A percentile compares a stretch with the other conserved stretches of the same genome.
phyloP scores from a whole-genome alignment of 2,329 filamentous ascomycete species.

The Colletotrichum filicis region DNA sequence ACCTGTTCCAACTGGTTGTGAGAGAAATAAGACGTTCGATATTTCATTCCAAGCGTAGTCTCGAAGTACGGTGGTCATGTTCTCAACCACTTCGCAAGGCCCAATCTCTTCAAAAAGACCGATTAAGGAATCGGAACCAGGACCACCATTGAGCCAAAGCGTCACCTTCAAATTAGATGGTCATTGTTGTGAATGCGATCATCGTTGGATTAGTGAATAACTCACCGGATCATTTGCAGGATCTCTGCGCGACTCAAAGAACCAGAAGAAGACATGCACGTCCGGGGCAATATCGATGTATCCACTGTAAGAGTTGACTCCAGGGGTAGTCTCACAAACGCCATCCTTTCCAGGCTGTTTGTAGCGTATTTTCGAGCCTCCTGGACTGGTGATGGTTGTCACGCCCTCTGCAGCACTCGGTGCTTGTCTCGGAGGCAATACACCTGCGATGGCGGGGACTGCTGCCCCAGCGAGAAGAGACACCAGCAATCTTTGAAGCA shows the following conservation, averaged over 20 bases:
- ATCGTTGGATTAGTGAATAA: no score
- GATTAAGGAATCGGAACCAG: no score
- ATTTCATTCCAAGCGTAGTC: constrained; percentile 16
- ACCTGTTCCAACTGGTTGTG: constrained; percentile 15
- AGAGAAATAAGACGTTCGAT: constrained; percentile 12
- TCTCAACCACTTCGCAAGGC: no score
- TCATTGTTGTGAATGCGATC: no score
- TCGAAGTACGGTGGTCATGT: constrained; percentile 15
- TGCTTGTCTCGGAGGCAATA: constrained; percentile 11
- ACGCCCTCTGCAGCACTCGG: constrained; percentile 6
- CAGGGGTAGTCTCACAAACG: constrained; percentile 13
- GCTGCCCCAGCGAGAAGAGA: background rate
- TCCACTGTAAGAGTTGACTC: constrained; percentile 22
- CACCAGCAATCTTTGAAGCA: background rate
- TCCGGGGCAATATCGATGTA: constrained; percentile 16
- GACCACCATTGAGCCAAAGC: no score
- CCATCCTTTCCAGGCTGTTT: constrained; percentile 17
- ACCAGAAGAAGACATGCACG: constrained; percentile 22
- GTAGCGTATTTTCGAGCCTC: constrained; percentile 10
- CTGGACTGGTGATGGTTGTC: constrained; percentile 13
- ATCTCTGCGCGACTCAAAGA: constrained; percentile 19
- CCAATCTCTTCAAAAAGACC: no score
- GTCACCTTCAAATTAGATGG: no score
- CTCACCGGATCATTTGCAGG: constrained; percentile 19
- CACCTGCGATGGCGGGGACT: background rate